Conservation (phyloP, 768 basidiomycete species). For the Daedalea quercina region DNA sequence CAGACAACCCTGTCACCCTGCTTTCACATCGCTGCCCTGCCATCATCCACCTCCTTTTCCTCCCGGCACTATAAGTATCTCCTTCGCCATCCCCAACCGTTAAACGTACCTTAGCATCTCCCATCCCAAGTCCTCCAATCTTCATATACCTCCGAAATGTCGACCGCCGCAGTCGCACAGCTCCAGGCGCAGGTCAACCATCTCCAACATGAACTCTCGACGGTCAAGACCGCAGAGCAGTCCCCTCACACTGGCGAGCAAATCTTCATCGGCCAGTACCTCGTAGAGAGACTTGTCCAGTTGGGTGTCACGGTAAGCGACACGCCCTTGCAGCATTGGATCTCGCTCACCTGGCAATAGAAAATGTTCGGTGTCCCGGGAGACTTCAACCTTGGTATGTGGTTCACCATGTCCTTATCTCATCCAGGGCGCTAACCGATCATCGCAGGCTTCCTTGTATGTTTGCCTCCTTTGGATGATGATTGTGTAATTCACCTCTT, state of each 20-base stretch:
- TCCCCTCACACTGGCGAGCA: conserved; percentile 25
- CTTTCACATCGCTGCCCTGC: too few species aligned
- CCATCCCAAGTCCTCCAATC: too few species aligned
- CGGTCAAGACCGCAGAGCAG: conserved; percentile 32
- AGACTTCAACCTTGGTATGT: conserved; percentile 71
- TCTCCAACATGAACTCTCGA: conserved; percentile 40
- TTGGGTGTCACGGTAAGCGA: conserved; percentile 51
- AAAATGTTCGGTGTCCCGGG: conserved; percentile 82
- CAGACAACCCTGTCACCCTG: neutral
- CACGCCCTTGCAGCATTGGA: neutral
- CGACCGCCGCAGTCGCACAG: conserved; percentile 17
- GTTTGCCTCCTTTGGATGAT: conserved; percentile 3
- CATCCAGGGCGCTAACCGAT: neutral
- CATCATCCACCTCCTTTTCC: too few species aligned
- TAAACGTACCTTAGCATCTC: too few species aligned
- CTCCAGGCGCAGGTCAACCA: conserved; percentile 41
- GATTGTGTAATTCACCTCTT: neutral
- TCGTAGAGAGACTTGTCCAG: conserved; percentile 57
- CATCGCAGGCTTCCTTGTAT: conserved; percentile 39
- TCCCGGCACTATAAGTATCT: too few species aligned
- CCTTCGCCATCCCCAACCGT: too few species aligned
- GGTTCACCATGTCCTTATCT: neutral
- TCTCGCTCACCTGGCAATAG: conserved; percentile 28
- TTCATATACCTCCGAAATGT: conserved; percentile 1
- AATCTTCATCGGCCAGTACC: conserved; percentile 51